These are phyloP conservation scores for Dalbergia cochinchinensis DNA, from an alignment of 306 rosid genomes.

Conservation along the genomic window DNA sequence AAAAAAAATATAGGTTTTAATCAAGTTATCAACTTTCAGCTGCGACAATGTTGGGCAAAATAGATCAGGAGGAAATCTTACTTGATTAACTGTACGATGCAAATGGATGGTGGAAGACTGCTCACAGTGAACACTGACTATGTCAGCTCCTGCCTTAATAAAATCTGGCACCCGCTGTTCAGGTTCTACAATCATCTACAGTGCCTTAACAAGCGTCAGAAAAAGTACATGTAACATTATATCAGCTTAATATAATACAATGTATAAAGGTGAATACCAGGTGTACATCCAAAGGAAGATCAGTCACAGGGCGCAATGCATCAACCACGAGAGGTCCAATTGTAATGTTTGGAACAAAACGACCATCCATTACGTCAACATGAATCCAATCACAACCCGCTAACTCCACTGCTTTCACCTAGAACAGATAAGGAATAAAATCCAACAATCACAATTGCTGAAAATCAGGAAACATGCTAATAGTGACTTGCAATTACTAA, in stretches of 20 bases:
- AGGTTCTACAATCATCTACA: slow-evolving; percentile 98
- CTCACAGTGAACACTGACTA: slow-evolving; percentile 93
- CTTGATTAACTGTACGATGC: slow-evolving; percentile 89
- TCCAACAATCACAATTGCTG: slow-evolving; percentile 44
- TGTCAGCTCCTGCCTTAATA: slow-evolving; percentile 99
- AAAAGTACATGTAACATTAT: slow-evolving; percentile 19
- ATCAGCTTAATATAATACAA: slow-evolving; percentile 14
- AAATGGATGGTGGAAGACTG: slow-evolving; percentile 97
- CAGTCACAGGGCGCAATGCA: slow-evolving; percentile 99
- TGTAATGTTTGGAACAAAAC: slow-evolving; percentile 98
- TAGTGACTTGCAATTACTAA: slow-evolving; percentile 36
- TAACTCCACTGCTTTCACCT: slow-evolving; percentile 99
- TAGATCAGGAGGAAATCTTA: slow-evolving; percentile 52
- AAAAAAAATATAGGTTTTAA: background rate
- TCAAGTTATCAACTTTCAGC: slow-evolving; percentile 38
- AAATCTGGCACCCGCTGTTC: slow-evolving; percentile 97
- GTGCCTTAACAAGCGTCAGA: slow-evolving; percentile 48
- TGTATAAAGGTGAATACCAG: slow-evolving; percentile 67
- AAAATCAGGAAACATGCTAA: slow-evolving; percentile 39
- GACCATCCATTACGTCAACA: slow-evolving; percentile 99
- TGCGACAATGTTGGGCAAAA: slow-evolving; percentile 26
- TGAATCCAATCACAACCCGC: slow-evolving; percentile 99
- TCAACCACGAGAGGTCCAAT: slow-evolving; percentile 96
- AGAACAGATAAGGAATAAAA: slow-evolving; percentile 49
- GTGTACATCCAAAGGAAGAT: slow-evolving; percentile 99